Evolutionary conservation across 139 green algal species (phyloP).

Genomic region (Tetraselmis chui): DNA sequence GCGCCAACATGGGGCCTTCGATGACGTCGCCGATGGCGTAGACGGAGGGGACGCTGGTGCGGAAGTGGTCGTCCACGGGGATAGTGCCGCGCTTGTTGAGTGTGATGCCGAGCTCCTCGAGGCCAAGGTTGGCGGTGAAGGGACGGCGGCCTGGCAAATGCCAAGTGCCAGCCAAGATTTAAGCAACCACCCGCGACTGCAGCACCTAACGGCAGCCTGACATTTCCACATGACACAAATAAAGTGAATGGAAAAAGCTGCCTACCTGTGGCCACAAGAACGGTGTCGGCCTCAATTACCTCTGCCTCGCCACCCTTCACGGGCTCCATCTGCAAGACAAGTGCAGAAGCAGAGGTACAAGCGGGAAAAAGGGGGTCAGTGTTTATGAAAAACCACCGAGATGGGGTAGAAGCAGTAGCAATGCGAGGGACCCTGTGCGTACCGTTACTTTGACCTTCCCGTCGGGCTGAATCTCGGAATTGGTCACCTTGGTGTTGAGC

Average conservation of each 20-base stretch:
- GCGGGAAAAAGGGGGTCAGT: neutral
- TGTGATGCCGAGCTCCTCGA: conserved; percentile 80
- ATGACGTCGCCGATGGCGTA: conserved; percentile 95
- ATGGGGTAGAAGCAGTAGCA: no score
- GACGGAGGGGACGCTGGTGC: conserved; percentile 48
- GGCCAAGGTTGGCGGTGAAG: conserved; percentile 64
- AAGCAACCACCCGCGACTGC: conserved; percentile 1
- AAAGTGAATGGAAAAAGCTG: conserved; percentile 29
- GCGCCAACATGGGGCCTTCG: conserved; percentile 90
- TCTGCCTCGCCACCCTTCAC: conserved; percentile 62
- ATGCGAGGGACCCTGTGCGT: neutral
- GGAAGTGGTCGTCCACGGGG: conserved; percentile 72
- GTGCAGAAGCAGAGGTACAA: neutral
- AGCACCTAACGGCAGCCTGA: neutral
- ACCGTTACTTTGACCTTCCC: conserved; percentile 52
- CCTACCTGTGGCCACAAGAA: conserved; percentile 85
- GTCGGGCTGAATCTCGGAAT: conserved; percentile 43
- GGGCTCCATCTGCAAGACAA: conserved; percentile 45
- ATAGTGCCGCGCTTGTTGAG: conserved; percentile 61
- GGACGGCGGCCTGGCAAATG: conserved; percentile 55
- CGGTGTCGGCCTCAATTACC: conserved; percentile 75
- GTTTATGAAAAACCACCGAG: neutral
- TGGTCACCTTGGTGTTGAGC: conserved; percentile 65
- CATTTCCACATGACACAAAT: no score
- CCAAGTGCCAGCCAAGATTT: neutral